A percentile compares a stretch with the other conserved stretches of the same genome.
These are phyloP conservation scores for Elsinoe arachidis DNA, from an alignment of 2,329 filamentous ascomycete species.

Conservation along the genomic window DNA sequence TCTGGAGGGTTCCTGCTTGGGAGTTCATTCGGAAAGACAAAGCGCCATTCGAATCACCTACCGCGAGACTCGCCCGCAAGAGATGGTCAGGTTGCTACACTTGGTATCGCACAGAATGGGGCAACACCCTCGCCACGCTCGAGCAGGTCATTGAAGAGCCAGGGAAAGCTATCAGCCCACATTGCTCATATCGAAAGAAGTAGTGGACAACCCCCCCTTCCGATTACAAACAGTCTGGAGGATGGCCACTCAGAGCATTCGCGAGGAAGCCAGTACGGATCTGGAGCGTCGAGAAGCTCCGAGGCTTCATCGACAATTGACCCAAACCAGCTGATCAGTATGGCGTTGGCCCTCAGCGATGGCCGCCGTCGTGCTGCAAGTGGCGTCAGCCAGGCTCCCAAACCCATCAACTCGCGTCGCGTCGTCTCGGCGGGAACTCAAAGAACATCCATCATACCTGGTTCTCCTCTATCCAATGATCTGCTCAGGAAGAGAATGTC, in stretches of 20 bases:
- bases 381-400: constrained; percentile 42
- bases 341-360: constrained; percentile 83
- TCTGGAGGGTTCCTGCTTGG: constrained; percentile 11
- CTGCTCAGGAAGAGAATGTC: constrained; percentile 26
- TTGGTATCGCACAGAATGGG: background rate
- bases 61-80: background rate
- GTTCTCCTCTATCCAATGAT: constrained; percentile 16
- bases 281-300: background rate
- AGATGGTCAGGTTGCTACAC: background rate
- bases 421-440: constrained; percentile 13
- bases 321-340: constrained; percentile 81
- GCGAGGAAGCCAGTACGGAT: background rate
- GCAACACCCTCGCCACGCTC: constrained; percentile 4
- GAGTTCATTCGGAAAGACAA: background rate
- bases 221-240: background rate
- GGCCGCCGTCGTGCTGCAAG: constrained; percentile 57
- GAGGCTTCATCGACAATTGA: constrained; percentile 41
- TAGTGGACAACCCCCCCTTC: background rate
- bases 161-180: background rate
- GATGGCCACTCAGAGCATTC: background rate
- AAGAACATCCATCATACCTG: constrained; percentile 12
- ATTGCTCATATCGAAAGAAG: background rate
- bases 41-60: background rate
- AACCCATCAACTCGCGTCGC: constrained; percentile 8
- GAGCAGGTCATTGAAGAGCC: constrained; percentile 5